phyloP scores from a whole-genome alignment of 331 rosid species.

The Malus hybrid region DNA sequence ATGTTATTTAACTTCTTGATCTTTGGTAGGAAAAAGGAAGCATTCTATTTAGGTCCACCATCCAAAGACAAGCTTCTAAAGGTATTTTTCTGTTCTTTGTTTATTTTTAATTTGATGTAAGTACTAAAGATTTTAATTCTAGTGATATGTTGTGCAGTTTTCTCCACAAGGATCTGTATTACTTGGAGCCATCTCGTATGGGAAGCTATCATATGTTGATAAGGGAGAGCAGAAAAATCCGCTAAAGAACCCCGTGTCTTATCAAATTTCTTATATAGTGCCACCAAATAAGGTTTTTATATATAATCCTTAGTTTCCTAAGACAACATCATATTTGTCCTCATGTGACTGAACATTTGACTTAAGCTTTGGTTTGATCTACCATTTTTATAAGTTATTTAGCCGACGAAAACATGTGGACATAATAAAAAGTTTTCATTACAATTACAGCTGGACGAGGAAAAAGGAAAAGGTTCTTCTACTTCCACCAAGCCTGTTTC shows the following conservation, averaged over 20 bases:
- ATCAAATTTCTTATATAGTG: slow-evolving; percentile 53
- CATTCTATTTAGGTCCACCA: slow-evolving; percentile 78
- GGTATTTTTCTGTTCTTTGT: slow-evolving; percentile 32
- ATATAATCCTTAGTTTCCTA: slow-evolving; percentile 3
- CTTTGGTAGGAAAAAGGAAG: slow-evolving; percentile 61
- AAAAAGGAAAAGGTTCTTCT: slow-evolving; percentile 67
- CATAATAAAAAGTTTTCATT: not conserved
- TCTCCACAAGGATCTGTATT: slow-evolving; percentile 68
- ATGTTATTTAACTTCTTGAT: slow-evolving; percentile 14
- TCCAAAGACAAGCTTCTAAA: slow-evolving; percentile 73
- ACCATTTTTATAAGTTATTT: not conserved
- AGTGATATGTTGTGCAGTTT: slow-evolving; percentile 37
- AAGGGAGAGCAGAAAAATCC: slow-evolving; percentile 46
- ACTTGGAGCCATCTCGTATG: slow-evolving; percentile 74
- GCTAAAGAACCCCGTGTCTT: slow-evolving; percentile 54
- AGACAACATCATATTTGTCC: not conserved
- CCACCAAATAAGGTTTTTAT: slow-evolving; percentile 75
- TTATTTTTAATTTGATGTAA: not conserved
- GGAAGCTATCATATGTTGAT: slow-evolving; percentile 42
- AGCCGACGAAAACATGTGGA: not conserved
- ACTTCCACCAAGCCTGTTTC: slow-evolving; percentile 52
- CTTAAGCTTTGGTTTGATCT: not conserved
- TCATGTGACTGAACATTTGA: not conserved
- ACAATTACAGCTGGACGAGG: slow-evolving; percentile 55
- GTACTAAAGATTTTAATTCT: slow-evolving; percentile 11